These are phyloP conservation scores for Coprinellus micaceus DNA, from an alignment of 768 basidiomycete genomes.

Conservation along the genomic window DNA sequence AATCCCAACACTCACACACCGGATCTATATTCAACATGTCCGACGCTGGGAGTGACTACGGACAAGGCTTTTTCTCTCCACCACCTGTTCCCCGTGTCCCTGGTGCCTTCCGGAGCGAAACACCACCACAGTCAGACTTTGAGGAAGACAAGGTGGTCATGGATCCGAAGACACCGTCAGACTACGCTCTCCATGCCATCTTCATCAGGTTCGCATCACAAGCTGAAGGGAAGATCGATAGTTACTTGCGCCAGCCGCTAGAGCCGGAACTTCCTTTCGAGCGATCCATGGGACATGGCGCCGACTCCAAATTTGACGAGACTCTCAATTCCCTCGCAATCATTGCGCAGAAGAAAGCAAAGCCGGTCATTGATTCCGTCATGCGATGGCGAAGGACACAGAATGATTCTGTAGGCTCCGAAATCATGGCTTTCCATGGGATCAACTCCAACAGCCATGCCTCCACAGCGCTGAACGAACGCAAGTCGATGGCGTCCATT, in stretches of 20 bases:
- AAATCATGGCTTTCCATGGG: conserved; percentile 49
- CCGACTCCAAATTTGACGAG: conserved; percentile 81
- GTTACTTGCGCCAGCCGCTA: conserved; percentile 62
- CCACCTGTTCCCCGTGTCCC: conserved; percentile 81
- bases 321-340: conserved; percentile 79
- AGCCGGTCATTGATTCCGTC: conserved; percentile 81
- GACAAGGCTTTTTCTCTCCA: conserved; percentile 58
- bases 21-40: conserved; percentile 71
- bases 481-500: conserved; percentile 76
- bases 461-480: conserved; percentile 49
- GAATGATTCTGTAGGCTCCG: conserved; percentile 52
- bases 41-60: conserved; percentile 69
- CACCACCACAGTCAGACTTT: conserved; percentile 46
- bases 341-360: conserved; percentile 80
- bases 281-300: conserved; percentile 63
- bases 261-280: conserved; percentile 67
- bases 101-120: conserved; percentile 54
- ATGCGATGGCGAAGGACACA: conserved; percentile 85
- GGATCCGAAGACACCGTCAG: conserved; percentile 79
- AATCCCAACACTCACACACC: conserved; percentile 74
- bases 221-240: conserved; percentile 77
- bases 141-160: conserved; percentile 66
- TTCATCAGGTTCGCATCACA: conserved; percentile 82
- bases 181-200: conserved; percentile 84
- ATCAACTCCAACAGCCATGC: conserved; percentile 32